A percentile compares a stretch with the other conserved stretches of the same genome.
phyloP scores from a whole-genome alignment of 495 filamentous ascomycete species.

The Lophiotrema nucula region DNA sequence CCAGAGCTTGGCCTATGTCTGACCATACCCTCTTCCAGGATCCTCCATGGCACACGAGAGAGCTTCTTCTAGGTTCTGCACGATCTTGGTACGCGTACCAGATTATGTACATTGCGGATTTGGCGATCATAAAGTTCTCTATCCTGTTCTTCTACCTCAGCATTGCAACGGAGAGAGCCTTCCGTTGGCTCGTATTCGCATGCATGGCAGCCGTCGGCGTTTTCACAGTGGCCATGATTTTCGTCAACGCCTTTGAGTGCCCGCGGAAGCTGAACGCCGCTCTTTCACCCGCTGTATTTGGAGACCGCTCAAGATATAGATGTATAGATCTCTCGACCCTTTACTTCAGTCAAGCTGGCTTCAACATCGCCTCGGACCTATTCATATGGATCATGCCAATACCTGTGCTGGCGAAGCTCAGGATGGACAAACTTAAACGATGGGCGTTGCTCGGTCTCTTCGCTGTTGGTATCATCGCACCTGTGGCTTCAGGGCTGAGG shows the following conservation, averaged over 20 bases:
- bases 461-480: constrained; percentile 33
- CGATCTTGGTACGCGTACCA: constrained; percentile 30
- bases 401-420: constrained; percentile 22
- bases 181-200: constrained; percentile 26
- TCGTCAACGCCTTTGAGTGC: constrained; percentile 40
- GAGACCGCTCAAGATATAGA: constrained; percentile 20
- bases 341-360: constrained; percentile 24
- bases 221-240: constrained; percentile 40
- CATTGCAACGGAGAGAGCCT: constrained; percentile 30
- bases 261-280: constrained; percentile 46
- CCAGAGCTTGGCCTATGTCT: neutral
- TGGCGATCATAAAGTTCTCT: constrained; percentile 47
- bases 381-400: constrained; percentile 29
- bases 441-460: constrained; percentile 23
- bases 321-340: constrained; percentile 16
- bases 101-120: constrained; percentile 43
- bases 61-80: neutral
- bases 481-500: constrained; percentile 39
- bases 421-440: constrained; percentile 18
- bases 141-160: constrained; percentile 51
- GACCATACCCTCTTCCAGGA: too few species aligned
- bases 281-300: constrained; percentile 41
- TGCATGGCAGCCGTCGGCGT: constrained; percentile 42
- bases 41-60: too few species aligned
- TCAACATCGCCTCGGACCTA: constrained; percentile 31